Conservation (phyloP, 2,329 filamentous ascomycete genomes). For the Aspergillus piperis region DNA sequence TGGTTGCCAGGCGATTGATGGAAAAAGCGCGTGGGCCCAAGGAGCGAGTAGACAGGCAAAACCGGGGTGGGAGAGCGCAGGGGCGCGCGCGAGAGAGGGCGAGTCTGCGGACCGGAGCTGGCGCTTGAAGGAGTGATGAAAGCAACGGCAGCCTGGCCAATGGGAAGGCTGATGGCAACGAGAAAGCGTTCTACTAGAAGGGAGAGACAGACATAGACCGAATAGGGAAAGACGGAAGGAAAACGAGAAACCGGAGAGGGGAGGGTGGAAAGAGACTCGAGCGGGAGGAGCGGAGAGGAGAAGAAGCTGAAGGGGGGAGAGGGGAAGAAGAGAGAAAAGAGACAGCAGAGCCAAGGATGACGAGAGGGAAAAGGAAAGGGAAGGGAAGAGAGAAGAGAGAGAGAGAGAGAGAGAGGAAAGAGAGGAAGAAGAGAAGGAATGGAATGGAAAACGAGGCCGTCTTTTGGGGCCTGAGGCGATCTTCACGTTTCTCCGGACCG, state of each 20-base stretch:
- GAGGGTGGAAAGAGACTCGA: constrained; percentile 5
- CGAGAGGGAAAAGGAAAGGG: constrained; percentile 23
- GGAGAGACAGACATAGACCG: constrained; percentile 18
- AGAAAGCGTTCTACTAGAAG: constrained; percentile 18
- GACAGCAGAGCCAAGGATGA: constrained; percentile 22
- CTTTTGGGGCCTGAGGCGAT: constrained; percentile 28
- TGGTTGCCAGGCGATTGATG: constrained; percentile 33
- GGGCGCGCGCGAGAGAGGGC: constrained; percentile 25
- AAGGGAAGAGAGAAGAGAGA: constrained; percentile 23
- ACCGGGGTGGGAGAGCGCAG: constrained; percentile 13
- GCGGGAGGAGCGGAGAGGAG: constrained; percentile 21
- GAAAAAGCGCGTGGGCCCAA: constrained; percentile 17
- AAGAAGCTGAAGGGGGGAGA: constrained; percentile 21
- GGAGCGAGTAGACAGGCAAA: constrained; percentile 17
- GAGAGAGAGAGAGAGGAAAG: constrained; percentile 30
- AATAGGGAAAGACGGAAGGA: constrained; percentile 2
- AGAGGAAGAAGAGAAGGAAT: constrained; percentile 38
- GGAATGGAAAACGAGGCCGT: constrained; percentile 42
- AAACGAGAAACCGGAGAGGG: constrained; percentile 12
- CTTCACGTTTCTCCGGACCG: constrained; percentile 28
- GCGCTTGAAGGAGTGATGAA: constrained; percentile 36
- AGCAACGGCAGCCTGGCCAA: constrained; percentile 36
- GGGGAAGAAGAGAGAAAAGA: constrained; percentile 15
- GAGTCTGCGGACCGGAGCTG: constrained; percentile 35
- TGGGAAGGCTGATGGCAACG: constrained; percentile 23